Evolutionary conservation across 2,329 filamentous ascomycete genomes (phyloP).

Genomic region (Cladobotryum mycophilum): DNA sequence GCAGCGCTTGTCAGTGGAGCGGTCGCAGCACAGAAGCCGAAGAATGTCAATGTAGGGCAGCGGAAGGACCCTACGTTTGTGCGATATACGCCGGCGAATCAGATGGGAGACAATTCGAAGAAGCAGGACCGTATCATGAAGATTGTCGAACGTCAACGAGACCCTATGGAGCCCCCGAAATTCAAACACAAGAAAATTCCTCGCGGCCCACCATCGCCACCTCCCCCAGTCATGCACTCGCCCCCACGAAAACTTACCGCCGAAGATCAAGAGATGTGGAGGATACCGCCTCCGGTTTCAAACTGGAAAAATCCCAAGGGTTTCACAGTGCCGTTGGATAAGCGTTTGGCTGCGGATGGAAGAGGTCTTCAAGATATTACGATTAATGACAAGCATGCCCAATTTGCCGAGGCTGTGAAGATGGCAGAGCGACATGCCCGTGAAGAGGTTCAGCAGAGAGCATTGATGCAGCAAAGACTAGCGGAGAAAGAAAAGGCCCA

Average conservation of each 20-base stretch:
- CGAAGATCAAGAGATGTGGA: conserved; percentile 96
- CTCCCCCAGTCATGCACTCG: conserved; percentile 90
- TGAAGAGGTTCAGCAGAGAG: conserved; percentile 88
- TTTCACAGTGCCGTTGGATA: conserved; percentile 92
- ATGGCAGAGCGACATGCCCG: conserved; percentile 91
- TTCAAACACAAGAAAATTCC: conserved; percentile 99
- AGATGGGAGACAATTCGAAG: conserved; percentile 83
- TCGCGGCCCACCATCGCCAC: conserved; percentile 82
- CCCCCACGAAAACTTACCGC: conserved; percentile 92
- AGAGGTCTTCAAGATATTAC: conserved; percentile 86
- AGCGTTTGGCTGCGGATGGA: conserved; percentile 89
- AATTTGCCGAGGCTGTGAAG: conserved; percentile 89
- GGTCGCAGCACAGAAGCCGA: conserved; percentile 87
- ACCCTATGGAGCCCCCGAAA: conserved; percentile 95
- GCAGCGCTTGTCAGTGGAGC: conserved; percentile 77
- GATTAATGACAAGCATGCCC: conserved; percentile 98
- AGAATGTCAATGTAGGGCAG: conserved; percentile 79
- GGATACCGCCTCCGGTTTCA: conserved; percentile 76
- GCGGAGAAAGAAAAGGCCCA: conserved; percentile 94
- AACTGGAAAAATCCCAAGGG: conserved; percentile 99
- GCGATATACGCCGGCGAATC: conserved; percentile 88
- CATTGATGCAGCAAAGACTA: conserved; percentile 90
- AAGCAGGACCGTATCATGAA: conserved; percentile 98
- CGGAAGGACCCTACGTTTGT: conserved; percentile 88
- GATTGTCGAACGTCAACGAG: conserved; percentile 88